Conservation (phyloP, 441 rosid species). For the Adansonia grandidieri region DNA sequence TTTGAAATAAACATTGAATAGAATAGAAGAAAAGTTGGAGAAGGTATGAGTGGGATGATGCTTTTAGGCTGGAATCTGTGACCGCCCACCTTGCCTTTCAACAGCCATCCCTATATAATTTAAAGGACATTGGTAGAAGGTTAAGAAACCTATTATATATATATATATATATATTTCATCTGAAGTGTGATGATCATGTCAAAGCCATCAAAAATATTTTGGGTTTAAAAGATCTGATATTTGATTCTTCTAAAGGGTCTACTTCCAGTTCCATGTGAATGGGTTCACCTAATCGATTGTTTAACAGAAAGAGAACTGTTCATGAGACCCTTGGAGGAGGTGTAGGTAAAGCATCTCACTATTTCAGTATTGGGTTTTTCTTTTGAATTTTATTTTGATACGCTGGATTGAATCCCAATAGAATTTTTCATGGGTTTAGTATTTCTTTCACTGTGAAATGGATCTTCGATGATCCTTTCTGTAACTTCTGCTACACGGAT, state of each 20-base stretch:
- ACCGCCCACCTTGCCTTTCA: conserved; percentile 33
- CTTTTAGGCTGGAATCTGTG: conserved; percentile 76
- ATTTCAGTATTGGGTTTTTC: conserved; percentile 2
- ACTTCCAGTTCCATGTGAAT: conserved; percentile 25
- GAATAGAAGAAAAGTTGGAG: conserved; percentile 10
- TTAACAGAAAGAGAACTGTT: conserved; percentile 63
- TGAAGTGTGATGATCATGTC: conserved; percentile 12
- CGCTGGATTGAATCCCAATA: conserved; percentile 15
- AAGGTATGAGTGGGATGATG: conserved; percentile 33
- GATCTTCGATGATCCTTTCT: conserved; percentile 12
- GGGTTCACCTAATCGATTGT: conserved; percentile 61
- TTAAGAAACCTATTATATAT: neutral
- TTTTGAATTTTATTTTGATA: neutral
- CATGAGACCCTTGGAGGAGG: conserved; percentile 86
- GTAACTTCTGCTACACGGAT: neutral
- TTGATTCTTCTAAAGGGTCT: conserved; percentile 6
- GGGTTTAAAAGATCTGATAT: neutral
- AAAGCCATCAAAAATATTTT: too few relatives aligned
- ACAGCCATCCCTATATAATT: conserved; percentile 16
- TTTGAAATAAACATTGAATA: too few relatives aligned
- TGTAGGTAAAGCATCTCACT: conserved; percentile 44
- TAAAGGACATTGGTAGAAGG: conserved; percentile 1
- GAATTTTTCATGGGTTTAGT: neutral
- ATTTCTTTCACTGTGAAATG: conserved; percentile 12
- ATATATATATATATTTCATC: neutral